Percentiles rank a stretch among this genome's conserved stretches.
Evolutionary conservation across 2,329 filamentous ascomycete genomes (phyloP).

Genomic region (Fusarium veterinarium): DNA sequence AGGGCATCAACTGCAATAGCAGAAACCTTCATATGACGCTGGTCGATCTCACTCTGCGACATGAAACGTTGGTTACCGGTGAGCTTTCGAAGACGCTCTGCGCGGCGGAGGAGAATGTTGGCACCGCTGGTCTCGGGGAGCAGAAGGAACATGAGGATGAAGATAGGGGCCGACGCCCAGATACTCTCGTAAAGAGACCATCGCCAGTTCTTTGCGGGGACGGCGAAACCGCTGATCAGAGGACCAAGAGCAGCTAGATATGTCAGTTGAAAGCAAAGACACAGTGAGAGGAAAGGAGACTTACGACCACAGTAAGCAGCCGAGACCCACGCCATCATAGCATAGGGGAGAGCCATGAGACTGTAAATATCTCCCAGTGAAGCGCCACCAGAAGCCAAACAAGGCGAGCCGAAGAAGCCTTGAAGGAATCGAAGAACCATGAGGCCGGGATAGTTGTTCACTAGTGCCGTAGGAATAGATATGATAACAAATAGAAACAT

Average conservation of each 20-base stretch:
- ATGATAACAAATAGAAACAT: constrained; percentile 77
- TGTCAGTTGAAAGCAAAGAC: not conserved
- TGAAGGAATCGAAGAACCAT: constrained; percentile 73
- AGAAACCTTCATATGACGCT: constrained; percentile 61
- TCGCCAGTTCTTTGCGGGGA: constrained; percentile 68
- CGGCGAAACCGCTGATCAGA: constrained; percentile 69
- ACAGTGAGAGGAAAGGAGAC: constrained; percentile 4
- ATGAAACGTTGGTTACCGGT: constrained; percentile 68
- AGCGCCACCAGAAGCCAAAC: constrained; percentile 69
- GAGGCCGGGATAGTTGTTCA: constrained; percentile 71
- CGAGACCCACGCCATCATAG: constrained; percentile 69
- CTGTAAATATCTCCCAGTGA: constrained; percentile 66
- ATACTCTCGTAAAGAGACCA: constrained; percentile 74
- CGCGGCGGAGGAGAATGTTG: constrained; percentile 71
- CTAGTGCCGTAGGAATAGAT: constrained; percentile 71
- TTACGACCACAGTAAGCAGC: constrained; percentile 61
- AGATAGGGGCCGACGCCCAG: constrained; percentile 68
- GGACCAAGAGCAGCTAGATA: constrained; percentile 67
- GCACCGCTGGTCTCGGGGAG: constrained; percentile 72
- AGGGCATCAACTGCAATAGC: constrained; percentile 66
- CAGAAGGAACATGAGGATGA: constrained; percentile 70
- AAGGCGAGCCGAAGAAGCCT: constrained; percentile 74
- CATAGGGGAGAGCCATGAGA: constrained; percentile 66
- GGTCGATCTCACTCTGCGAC: constrained; percentile 73
- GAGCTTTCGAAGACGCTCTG: constrained; percentile 68